phyloP scores from a whole-genome alignment of 2,329 filamentous ascomycete species.

The Monosporascus cannonballus region DNA sequence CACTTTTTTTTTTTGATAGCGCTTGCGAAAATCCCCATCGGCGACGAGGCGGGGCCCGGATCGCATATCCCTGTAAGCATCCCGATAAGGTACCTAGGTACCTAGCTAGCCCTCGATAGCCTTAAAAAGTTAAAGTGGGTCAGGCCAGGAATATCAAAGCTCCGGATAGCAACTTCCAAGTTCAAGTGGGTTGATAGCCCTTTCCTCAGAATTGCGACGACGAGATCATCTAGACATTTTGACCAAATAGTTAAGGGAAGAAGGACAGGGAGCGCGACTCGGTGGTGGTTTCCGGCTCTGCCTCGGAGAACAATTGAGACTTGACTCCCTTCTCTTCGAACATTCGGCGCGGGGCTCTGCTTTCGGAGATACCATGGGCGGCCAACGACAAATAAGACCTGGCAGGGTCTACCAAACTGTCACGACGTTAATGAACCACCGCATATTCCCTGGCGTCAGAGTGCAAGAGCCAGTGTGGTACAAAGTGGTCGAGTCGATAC shows the following conservation, averaged over 20 bases:
- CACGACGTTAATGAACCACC: slow-evolving; percentile 29
- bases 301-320: no score
- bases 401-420: slow-evolving; percentile 38
- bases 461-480: slow-evolving; percentile 42
- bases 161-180: neutral
- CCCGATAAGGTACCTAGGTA: no score
- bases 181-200: neutral
- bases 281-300: no score
- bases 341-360: slow-evolving; percentile 5
- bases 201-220: neutral
- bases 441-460: slow-evolving; percentile 21
- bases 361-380: slow-evolving; percentile 20
- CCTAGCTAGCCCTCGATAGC: neutral
- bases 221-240: neutral
- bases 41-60: neutral
- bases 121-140: neutral
- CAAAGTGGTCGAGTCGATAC: slow-evolving; percentile 43
- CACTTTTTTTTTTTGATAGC: neutral
- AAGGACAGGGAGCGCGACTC: no score
- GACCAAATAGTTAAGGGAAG: neutral
- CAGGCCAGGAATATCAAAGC: neutral
- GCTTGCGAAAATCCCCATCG: neutral
- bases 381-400: slow-evolving; percentile 29
- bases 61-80: no score
- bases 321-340: neutral